These are phyloP conservation scores for Microcyclosporella mali DNA, from an alignment of 2,329 filamentous ascomycete genomes.

Conservation along the genomic window DNA sequence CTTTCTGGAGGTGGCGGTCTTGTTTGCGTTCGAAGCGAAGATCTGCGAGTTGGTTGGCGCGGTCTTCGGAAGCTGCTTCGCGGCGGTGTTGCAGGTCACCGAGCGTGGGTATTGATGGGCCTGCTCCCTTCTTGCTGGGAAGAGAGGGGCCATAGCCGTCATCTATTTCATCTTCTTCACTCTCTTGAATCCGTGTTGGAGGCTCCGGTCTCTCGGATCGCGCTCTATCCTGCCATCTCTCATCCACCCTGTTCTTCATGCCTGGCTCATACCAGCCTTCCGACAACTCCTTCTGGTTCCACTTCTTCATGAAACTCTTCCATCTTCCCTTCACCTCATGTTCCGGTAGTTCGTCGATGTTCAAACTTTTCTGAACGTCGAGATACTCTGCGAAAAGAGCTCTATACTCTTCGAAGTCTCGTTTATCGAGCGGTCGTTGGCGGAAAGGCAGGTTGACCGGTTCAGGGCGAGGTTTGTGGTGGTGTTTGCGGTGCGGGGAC, in stretches of 20 bases:
- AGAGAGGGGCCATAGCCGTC: conserved; percentile 54
- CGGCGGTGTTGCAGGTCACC: conserved; percentile 63
- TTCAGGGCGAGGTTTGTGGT: conserved; percentile 3
- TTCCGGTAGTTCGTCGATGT: conserved; percentile 63
- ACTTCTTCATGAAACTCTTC: conserved; percentile 88
- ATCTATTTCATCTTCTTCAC: conserved; percentile 51
- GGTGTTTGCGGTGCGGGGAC: conserved; percentile 19
- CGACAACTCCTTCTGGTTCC: conserved; percentile 82
- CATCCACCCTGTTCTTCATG: conserved; percentile 53
- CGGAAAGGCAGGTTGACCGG: conserved; percentile 17
- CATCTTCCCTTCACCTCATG: conserved; percentile 76
- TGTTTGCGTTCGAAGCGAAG: conserved; percentile 56
- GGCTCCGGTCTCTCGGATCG: conserved; percentile 18
- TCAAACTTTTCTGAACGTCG: conserved; percentile 74
- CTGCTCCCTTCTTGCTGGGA: conserved; percentile 40
- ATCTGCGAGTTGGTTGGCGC: conserved; percentile 41
- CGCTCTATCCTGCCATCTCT: conserved; percentile 15
- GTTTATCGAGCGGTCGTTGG: conserved; percentile 55
- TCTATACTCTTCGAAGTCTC: conserved; percentile 60
- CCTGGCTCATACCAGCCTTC: conserved; percentile 90
- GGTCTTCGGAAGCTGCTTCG: conserved; percentile 49
- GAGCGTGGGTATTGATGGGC: conserved; percentile 60
- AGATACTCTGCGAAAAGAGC: conserved; percentile 78
- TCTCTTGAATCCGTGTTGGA: conserved; percentile 21
- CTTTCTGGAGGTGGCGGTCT: conserved; percentile 62